These are phyloP conservation scores for Didymella pomorum DNA, from an alignment of 2,329 filamentous ascomycete species.

Conservation along the genomic window DNA sequence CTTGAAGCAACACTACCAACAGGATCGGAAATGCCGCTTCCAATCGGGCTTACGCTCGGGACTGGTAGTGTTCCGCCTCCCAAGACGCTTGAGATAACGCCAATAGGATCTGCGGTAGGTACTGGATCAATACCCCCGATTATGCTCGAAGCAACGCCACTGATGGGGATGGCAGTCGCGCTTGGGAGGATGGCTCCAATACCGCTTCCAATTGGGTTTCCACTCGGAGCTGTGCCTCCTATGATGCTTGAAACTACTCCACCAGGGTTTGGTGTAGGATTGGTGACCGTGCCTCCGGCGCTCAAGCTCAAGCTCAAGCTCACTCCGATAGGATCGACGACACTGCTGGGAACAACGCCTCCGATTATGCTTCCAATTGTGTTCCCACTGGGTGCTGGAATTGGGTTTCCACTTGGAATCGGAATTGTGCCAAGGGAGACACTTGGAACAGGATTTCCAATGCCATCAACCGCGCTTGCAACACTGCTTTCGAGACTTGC, in stretches of 20 bases:
- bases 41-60: background rate
- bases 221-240: background rate
- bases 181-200: background rate
- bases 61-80: background rate
- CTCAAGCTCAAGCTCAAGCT: conserved; percentile 1
- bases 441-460: background rate
- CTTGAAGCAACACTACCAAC: background rate
- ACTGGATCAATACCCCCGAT: background rate
- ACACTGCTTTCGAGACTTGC: background rate
- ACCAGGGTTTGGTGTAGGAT: background rate
- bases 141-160: background rate
- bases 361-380: background rate
- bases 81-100: background rate
- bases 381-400: background rate
- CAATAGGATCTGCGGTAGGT: background rate
- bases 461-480: background rate
- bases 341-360: background rate
- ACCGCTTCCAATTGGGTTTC: background rate
- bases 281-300: background rate
- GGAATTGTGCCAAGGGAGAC: background rate
- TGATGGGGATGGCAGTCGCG: background rate
- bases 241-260: background rate
- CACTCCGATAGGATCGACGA: background rate
- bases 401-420: background rate
- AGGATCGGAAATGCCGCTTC: background rate